Percentiles rank a stretch among this genome's conserved stretches.
Conservation (phyloP, 345 rosid species). For the Erucastrum elatum region DNA sequence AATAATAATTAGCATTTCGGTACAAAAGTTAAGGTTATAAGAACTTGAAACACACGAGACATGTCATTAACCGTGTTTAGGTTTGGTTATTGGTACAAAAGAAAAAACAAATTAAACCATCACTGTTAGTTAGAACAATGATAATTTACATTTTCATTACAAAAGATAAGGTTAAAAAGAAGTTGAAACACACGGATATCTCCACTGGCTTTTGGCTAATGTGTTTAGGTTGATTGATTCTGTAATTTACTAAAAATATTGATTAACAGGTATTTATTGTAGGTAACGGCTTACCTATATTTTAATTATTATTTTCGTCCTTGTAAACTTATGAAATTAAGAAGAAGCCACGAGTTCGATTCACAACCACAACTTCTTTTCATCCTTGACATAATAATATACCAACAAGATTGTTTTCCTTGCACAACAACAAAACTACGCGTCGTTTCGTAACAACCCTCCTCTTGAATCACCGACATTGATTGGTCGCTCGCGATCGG, state of each 20-base stretch:
- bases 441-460: constrained; percentile 9
- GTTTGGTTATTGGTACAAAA: not conserved
- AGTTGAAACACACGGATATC: too few species aligned
- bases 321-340: not conserved
- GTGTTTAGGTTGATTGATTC: not conserved
- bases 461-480: constrained; percentile 5
- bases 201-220: too few species aligned
- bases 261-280: constrained; percentile 5
- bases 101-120: too few species aligned
- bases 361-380: constrained; percentile 30
- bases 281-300: not conserved
- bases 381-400: not conserved
- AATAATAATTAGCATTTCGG: not conserved
- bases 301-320: not conserved
- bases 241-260: not conserved
- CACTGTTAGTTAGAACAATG: not conserved
- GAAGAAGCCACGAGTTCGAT: constrained; percentile 24
- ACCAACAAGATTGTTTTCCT: not conserved
- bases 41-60: not conserved
- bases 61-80: not conserved
- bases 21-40: not conserved
- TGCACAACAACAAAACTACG: not conserved
- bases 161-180: too few species aligned
- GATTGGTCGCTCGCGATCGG: constrained; percentile 10
- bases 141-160: too few species aligned